Evolutionary conservation across 305 asterid species (phyloP).

Genomic region (Fraxinus greggii): DNA sequence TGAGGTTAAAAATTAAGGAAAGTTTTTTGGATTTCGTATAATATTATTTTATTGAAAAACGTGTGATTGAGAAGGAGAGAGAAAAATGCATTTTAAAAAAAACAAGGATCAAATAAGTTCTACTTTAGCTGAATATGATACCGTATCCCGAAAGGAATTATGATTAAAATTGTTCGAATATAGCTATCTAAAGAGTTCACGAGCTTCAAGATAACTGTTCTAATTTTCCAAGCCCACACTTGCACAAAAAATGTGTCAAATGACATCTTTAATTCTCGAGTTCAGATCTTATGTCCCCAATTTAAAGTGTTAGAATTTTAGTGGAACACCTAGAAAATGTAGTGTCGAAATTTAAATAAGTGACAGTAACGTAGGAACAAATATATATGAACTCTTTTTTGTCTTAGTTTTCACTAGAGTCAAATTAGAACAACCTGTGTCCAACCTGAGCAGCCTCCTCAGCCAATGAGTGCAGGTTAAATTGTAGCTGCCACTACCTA

Average conservation of each 20-base stretch:
- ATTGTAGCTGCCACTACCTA: background rate
- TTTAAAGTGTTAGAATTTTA: background rate
- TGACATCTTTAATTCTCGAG: background rate
- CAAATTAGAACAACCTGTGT: too few species aligned
- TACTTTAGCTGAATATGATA: too few species aligned
- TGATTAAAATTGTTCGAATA: background rate
- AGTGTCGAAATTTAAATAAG: background rate
- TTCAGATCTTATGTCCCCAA: background rate
- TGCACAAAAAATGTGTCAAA: background rate
- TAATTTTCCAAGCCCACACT: background rate
- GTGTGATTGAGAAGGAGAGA: too few species aligned
- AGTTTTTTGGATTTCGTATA: too few species aligned
- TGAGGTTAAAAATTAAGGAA: too few species aligned
- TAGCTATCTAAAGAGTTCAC: background rate
- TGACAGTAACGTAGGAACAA: background rate
- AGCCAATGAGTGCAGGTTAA: too few species aligned
- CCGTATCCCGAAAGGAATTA: too few species aligned
- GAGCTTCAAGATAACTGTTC: background rate
- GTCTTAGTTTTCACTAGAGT: too few species aligned
- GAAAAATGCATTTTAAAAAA: too few species aligned
- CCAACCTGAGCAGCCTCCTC: too few species aligned
- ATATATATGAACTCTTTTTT: too few species aligned
- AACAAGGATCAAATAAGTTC: background rate
- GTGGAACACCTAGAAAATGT: background rate
- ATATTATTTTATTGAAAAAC: too few species aligned